Base-by-base conservation (phyloP, 768 basidiomycete species). In the Clitopilus passeckerianus region DNA sequence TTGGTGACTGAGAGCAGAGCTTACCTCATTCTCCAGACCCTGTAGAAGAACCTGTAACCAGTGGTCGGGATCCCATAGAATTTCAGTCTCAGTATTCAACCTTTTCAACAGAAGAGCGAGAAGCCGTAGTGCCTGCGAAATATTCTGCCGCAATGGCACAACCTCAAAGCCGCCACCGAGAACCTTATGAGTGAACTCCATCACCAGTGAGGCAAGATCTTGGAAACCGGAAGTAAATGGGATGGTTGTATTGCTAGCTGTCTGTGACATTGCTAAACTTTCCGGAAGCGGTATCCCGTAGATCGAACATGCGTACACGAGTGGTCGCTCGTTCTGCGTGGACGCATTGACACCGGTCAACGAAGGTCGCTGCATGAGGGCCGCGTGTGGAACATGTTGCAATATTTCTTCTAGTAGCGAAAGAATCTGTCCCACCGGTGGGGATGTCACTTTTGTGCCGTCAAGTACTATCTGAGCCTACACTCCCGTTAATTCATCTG, bases 41-140 rank as follows among this genome's bases (percentile, higher is more conserved):
- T 75, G 65, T 5, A 93, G 73, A 52, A 91, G 63, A 6, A 70
- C 69, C 1, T 75, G 65, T 6, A 90, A 70, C 94, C 94, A 97
- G 24, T 72, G 66, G 0, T 71, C 66, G 5, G 91, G 85, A 46
- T 85, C 69, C 91, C 91, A 93, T 0, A 71, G 57, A 5, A 89
- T 59, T 5, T 75, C 65, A 0, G 78, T 61, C 2, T 69, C 63
- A 2, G 76, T 71, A 16, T 74, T 73, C 34, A 83, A 67, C 60
- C 81, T 72, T 34, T 73, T 73, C 34, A 83, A 69, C 30, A 91
- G 74, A 18, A 73, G 75, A 62, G 77, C 75, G 34, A 90, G 71
- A 10, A 90, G 71, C 0, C 73, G 70, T 53, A 91, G 70, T 12
- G 77, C 72, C 46, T 77, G 77, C n/a, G 80, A 77, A 55, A 84